Evolutionary conservation across 768 basidiomycete species (phyloP), one percentile per base, ranked within the genome.

Genomic region (Russula dissimulans): DNA sequence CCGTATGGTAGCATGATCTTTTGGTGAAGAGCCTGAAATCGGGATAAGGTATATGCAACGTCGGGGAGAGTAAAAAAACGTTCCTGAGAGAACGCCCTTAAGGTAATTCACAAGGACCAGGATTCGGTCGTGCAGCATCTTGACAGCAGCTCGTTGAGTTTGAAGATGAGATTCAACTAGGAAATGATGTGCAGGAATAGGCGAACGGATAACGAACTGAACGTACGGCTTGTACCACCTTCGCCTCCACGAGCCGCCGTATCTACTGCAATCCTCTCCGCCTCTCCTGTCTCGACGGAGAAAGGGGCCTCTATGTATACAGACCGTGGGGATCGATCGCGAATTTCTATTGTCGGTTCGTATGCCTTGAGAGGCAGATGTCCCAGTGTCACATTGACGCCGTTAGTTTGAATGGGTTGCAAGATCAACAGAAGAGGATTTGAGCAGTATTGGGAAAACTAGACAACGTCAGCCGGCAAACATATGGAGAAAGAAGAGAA

Each of bases 241-340:
- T 83, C 89, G 50, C 91, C 90, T 9, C 90, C 89, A 70, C 85
- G 84, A 29, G 91, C 89, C 3, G 91, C 91, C 81, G 92, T 95
- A 71, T 98, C 95, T 0, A 99, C 97, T 6, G 97, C 97, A 63
- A 99, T 97, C 42, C 97, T 85, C 71, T 99, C 97, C 15, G 97
- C 97, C 74, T 99, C 97, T 38, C 95, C 97, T 0, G 95, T 97
- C 73, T 97, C 95, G 17, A 99, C 87, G 52, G 82, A 86, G 74
- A 86, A 98, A 4, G 87, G 76, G 1, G 87, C 90, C 68, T 92
- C 88, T 47, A 95, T 83, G 67, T 90, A 95, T 11, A 87, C 85
- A 1, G 85, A 82, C 55, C 86, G 84, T 54, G 86, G 83, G 69
- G 78, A 85, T 49, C 87, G 81, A 64, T 90, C 89, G 57, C 84